These are phyloP conservation scores for Dimocarpus longan DNA, from an alignment of 345 rosid species.

Conservation along the genomic window DNA sequence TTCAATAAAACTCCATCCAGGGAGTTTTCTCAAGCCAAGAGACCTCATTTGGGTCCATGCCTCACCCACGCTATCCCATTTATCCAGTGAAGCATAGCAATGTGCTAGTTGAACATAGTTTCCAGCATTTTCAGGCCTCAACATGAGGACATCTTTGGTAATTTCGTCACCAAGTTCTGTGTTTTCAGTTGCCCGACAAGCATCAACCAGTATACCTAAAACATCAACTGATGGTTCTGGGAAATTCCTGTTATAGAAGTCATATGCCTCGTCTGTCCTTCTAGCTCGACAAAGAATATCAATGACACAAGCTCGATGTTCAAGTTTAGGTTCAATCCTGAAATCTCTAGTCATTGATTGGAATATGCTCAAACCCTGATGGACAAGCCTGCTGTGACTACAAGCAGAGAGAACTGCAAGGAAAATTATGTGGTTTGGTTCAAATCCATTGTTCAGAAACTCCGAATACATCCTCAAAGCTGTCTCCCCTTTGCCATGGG, in stretches of 20 bases:
- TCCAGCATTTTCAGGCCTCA: constrained; percentile 49
- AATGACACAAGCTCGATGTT: constrained; percentile 60
- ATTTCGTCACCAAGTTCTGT: constrained; percentile 40
- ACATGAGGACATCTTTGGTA: constrained; percentile 38
- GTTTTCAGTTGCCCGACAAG: constrained; percentile 44
- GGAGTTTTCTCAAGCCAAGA: constrained; percentile 56
- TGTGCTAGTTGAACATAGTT: constrained; percentile 56
- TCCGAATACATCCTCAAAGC: constrained; percentile 58
- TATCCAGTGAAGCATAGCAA: constrained; percentile 56
- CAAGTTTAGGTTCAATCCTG: constrained; percentile 50
- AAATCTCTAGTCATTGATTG: constrained; percentile 51
- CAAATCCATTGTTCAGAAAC: constrained; percentile 56
- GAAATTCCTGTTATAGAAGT: constrained; percentile 51
- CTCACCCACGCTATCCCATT: constrained; percentile 55
- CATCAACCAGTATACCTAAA: constrained; percentile 59
- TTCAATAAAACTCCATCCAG: constrained; percentile 67
- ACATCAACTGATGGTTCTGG: constrained; percentile 39
- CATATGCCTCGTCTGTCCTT: constrained; percentile 55
- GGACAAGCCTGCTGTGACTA: constrained; percentile 73
- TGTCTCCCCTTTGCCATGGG: constrained; percentile 71
- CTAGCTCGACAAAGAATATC: constrained; percentile 67
- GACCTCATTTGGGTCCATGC: constrained; percentile 58
- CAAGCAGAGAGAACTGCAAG: constrained; percentile 75
- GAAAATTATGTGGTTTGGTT: constrained; percentile 69
- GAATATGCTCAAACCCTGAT: constrained; percentile 61